Conservation (phyloP, 2,329 filamentous ascomycete genomes). For the Monilinia polystroma region DNA sequence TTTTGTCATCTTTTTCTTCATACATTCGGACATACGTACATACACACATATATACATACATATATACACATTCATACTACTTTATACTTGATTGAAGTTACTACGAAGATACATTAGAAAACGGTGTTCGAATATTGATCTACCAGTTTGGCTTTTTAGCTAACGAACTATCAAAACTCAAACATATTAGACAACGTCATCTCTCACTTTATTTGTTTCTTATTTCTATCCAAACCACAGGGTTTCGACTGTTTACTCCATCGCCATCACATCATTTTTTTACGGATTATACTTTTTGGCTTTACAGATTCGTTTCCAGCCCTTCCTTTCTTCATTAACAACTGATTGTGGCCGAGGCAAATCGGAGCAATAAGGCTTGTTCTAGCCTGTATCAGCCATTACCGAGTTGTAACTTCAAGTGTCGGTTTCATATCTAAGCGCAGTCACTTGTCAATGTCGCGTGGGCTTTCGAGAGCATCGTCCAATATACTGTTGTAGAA, state of each 20-base stretch:
- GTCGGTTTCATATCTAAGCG: constrained; percentile 20
- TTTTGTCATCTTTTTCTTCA: too few relatives aligned
- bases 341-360: constrained; percentile 5
- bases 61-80: not conserved
- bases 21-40: not conserved
- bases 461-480: constrained; percentile 13
- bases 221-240: too few relatives aligned
- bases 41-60: not conserved
- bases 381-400: constrained; percentile 16
- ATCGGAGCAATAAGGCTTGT: constrained; percentile 10
- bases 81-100: too few relatives aligned
- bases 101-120: not conserved
- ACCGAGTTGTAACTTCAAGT: constrained; percentile 13
- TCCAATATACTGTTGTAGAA: constrained; percentile 3
- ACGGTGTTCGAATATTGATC: too few relatives aligned
- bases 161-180: too few relatives aligned
- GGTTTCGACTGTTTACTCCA: not conserved
- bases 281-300: too few relatives aligned
- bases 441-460: constrained; percentile 16
- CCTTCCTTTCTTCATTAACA: not conserved
- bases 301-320: constrained; percentile 12
- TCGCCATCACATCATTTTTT: not conserved
- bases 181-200: too few relatives aligned
- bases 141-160: too few relatives aligned
- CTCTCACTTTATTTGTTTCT: too few relatives aligned